phyloP scores from a whole-genome alignment of 108 stramenopile genomes.

The Bacterosira constricta region DNA sequence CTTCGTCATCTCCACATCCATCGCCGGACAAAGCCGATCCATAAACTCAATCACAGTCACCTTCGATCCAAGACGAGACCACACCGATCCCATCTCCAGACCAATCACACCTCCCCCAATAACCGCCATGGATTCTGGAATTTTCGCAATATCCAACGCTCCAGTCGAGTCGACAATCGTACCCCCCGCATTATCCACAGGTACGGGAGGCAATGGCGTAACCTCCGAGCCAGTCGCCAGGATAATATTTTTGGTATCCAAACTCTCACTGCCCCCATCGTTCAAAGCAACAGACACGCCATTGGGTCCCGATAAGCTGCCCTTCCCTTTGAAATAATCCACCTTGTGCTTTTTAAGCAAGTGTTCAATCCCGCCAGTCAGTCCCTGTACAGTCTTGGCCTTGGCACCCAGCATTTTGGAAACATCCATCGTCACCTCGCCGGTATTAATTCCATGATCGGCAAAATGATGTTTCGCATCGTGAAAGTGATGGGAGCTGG shows the following conservation, averaged over 20 bases:
- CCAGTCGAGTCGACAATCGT: constrained; percentile 99
- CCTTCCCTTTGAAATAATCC: constrained; percentile 96
- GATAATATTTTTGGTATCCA: constrained; percentile 96
- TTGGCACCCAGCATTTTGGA: constrained; percentile 92
- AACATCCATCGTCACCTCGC: constrained; percentile 90
- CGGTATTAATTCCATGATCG: constrained; percentile 92
- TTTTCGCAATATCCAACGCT: constrained; percentile 88
- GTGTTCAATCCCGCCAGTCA: constrained; percentile 99
- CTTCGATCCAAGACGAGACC: constrained; percentile 94
- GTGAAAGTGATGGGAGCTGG: constrained; percentile 94
- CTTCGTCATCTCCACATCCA: constrained; percentile 96
- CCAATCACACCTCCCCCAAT: constrained; percentile 99
- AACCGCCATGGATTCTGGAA: constrained; percentile 95
- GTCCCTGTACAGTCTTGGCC: constrained; percentile 90
- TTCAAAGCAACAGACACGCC: constrained; percentile 82
- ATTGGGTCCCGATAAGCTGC: constrained; percentile 86
- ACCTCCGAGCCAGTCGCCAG: constrained; percentile 98
- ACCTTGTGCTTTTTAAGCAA: constrained; percentile 99
- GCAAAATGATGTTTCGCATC: constrained; percentile 94
- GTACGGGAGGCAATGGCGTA: constrained; percentile 96
- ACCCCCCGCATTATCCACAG: constrained; percentile 96
- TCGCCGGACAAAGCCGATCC: constrained; percentile 94
- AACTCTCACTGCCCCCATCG: constrained; percentile 78
- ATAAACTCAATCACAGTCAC: constrained; percentile 99
- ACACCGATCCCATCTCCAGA: constrained; percentile 99